Conservation (phyloP, 2,329 filamentous ascomycete genomes). For the Colletotrichum chrysophilum region DNA sequence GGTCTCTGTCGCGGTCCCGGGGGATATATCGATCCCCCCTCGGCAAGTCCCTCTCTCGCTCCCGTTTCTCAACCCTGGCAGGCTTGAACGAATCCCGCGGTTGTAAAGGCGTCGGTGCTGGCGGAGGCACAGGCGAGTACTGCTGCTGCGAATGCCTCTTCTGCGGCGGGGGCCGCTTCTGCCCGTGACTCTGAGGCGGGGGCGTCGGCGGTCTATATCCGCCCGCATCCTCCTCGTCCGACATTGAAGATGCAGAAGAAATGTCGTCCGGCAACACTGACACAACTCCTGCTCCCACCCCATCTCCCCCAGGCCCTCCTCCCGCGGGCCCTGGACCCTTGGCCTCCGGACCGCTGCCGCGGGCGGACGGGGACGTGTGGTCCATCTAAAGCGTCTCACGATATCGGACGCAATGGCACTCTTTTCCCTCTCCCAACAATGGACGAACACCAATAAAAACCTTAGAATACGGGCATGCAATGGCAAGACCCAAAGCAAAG, state of each 20-base stretch:
- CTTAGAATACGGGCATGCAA: background rate
- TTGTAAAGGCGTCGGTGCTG: background rate
- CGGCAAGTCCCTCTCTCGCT: conserved; percentile 8
- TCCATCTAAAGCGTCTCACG: background rate
- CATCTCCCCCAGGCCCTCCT: background rate
- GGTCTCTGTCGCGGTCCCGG: background rate
- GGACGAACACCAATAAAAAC: background rate
- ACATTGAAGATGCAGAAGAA: conserved; percentile 7
- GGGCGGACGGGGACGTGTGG: background rate
- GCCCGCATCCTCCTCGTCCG: conserved; percentile 7
- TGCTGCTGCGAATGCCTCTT: background rate
- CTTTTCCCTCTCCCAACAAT: background rate
- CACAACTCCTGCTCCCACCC: background rate
- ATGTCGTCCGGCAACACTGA: background rate
- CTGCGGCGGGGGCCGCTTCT: background rate
- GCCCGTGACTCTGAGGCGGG: background rate
- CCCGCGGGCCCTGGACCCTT: background rate
- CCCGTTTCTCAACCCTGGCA: background rate
- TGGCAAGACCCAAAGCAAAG: background rate
- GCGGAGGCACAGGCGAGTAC: background rate
- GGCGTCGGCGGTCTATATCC: conserved; percentile 14
- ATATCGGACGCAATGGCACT: background rate
- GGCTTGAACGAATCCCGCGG: background rate
- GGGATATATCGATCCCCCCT: background rate
- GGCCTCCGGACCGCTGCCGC: conserved; percentile 2